Base-by-base conservation (phyloP, 2,329 filamentous ascomycete species). In the Alternaria longipes region DNA sequence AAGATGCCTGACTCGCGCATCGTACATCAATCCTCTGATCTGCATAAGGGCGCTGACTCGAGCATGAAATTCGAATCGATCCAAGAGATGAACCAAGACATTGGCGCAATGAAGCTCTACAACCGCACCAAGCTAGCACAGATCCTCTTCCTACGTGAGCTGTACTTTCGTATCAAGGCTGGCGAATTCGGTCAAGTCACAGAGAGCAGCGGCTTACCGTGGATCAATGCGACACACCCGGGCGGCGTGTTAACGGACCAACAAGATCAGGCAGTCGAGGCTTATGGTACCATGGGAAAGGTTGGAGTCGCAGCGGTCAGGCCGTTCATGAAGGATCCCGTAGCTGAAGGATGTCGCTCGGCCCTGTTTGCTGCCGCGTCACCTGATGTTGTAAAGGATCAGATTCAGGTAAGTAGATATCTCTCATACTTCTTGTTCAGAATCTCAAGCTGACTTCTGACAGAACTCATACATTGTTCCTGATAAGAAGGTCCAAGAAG, bases 261-360 rank as follows among this genome's bases (percentile, higher is more conserved):
- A 68, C 82, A 76, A 55, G 68, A 80, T 6, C 84, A 86, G 60
- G 81, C 83, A 0, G 78, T 81, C 14, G 83, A 85, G 34, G 81
- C 82, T 1, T 85, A 87, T 59, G 83, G 83, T 1, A 78, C 75
- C 0, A 61, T 83, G 1, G 82, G 82, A 16, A 82, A 81, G 56
- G 67, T 84, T 34, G 82, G 81, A 2, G 81, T 83, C 9, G 79
- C 75, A 50, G 78, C 73, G 3, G 71, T 80, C 2, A 68, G 78
- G 32, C 83, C 83, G 1, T 82, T 85, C 60, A 80, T 85, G 81
- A 84, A 83, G 59, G 81, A 85, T 62, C 81, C 83, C 0, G 73
- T 84, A 0, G 78, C 81, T 24, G 59, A 83, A 54, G 83, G 83
- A 1, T 85, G 83, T 62, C 74, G 83, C 18, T 65, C 82, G 2